Evolutionary conservation across 225 moss, liverwort and hornwort species (phyloP), one percentile per base, ranked within the genome.

Genomic region (Sphagnum tenellum): DNA sequence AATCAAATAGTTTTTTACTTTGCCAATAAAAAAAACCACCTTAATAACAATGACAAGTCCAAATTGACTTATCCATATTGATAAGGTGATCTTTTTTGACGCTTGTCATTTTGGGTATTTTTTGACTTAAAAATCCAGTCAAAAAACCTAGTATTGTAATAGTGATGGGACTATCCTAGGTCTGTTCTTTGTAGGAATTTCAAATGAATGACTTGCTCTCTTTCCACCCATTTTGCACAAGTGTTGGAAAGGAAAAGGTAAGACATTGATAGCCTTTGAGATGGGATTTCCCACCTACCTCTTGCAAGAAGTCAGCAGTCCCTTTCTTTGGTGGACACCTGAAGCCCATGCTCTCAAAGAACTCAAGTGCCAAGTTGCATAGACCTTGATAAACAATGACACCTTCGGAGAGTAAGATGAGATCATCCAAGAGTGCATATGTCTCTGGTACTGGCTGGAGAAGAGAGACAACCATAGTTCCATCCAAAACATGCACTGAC

Each of bases 391-490:
- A 92, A 2, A 92, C 87, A 47, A 92, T 79, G 71, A 82, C 85
- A 29, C 91, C 91, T 49, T 89, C 89, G 3, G 91, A 78, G 2
- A 89, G 53, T 7, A 92, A 72, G 12, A 92, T 92, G 9, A 92
- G 61, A 7, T 92, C 91, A 59, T 92, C 91, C 72, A 92, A 92
- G 2, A 92, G 84, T 55, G 85, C 89, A 29, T 74, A 92, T 0
- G 89, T 92, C 64, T 92, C 91, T 0, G 91, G 91, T 0, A 89
- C 80, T 0, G 91, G 91, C 61, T 92, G 91, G 45, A 92, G 73
- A 13, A 92, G 84, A 45, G 91, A 89, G 45, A 92, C 86, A 5
- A 92, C 69, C 85, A 89, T 89, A 7, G 91, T 92, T 46, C 80
- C 87, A 70, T 92, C 89, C 68, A 92, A 69, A 4, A 89, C 76